Evolutionary conservation across 2,329 filamentous ascomycete species (phyloP), one percentile per base, ranked within the genome.

Genomic region (Xylariaceae sp.): DNA sequence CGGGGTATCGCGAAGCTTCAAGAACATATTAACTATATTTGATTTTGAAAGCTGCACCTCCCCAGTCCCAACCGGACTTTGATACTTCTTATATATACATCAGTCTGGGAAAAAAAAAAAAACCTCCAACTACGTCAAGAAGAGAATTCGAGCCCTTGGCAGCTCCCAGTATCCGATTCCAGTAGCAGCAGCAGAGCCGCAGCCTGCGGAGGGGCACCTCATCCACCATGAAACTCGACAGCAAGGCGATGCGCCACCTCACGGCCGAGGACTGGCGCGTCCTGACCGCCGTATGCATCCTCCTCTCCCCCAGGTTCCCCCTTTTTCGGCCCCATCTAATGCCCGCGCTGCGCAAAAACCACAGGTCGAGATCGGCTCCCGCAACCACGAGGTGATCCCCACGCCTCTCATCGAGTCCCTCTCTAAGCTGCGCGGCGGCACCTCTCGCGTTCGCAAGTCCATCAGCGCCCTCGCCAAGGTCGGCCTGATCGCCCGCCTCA

Each of bases 371-470:
- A 83, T 84, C 67, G 91, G 90, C 59, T 94, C 87, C 67, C 90
- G 88, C 64, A 97, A 97, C 68, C 93, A 98, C 72, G 93, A 98
- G 69, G 78, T 98, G 43, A 91, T 98, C 2, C 93, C 93, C 7
- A 97, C 91, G 12, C 72, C 88, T 3, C 66, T 97, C 50, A 97
- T 98, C 52, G 82, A 85, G 44, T 87, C 88, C 59, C 77, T 95
- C 19, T 82, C 91, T 6, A 85, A 87, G 31, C 78, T 95, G 29
- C 83, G 88, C 42, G 86, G 87, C 43, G 85, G 85, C 40, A 79
- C 79, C 51, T 85, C 77, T 55, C 87, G 87, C 46, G 89, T 95
- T 16, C 87, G 93, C 65, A 87, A 77, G 57, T 85, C 83, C 60
- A 97, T 98, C 53, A 95, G 90, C 18, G 84, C 81, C 39, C 81